Evolutionary conservation across 805 yeast genomes (phyloP), one percentile per base, ranked within the genome.

Genomic region (Hemisphaericaspora nanyangensis): DNA sequence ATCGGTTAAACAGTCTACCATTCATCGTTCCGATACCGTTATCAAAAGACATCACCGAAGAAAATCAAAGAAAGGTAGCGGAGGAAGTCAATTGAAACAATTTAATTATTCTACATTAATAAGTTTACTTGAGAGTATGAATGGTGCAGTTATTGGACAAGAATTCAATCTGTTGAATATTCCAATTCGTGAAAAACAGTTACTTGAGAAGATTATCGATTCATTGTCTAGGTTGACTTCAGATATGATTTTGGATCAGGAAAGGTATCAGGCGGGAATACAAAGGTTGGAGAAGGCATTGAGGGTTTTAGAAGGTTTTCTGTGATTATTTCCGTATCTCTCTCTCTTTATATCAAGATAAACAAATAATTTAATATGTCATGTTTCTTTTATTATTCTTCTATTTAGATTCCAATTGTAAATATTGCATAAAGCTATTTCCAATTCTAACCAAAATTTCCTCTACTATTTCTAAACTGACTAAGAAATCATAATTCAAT

Each of bases 161-260:
- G 93, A 87, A 49, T 85, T 89, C 55, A 77, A 80, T 30, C 77
- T 78, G 37, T 62, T 90, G 42, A 85, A 83, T 28, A 70, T 89
- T 47, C 89, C 91, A 7, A 63, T 73, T 0, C 82, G 82, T 43
- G 96, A 89, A 53, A 83, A 85, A 48, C 82, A 78, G 50, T 69
- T 90, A 29, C 68, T 91, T 31, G 97, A 91, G 54, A 80, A 87
- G 59, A 79, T 91, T 35, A 85, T 91, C 3, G 95, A 89, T 52
- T 81, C 95, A 2, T 68, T 91, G 34, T 82, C 93, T 29, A 73
- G 93, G 50, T 72, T 93, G 42, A 88, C 95, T 3, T 87, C 90
- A 38, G 96, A 89, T 54, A 88, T 93, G 86, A 84, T 89, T 38
- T 57, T 86, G 40, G 96, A 91, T 58, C 87, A 87, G 20, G 78